Evolutionary conservation across 352 stramenopile genomes (phyloP).

Genomic region (Phytophthora fragariae): DNA sequence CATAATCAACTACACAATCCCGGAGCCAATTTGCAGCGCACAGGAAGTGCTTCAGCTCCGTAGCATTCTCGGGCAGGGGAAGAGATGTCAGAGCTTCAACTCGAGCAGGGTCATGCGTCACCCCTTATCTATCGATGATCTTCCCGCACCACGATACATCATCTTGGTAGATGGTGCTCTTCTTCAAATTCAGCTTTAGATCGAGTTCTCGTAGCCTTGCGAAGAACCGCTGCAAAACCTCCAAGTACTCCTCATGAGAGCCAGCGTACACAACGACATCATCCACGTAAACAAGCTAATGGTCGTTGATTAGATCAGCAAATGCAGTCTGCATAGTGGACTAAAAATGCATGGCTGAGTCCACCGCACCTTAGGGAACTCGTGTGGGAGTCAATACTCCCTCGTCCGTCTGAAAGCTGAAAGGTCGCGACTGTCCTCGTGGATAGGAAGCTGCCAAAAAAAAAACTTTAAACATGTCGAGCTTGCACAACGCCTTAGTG

Average conservation of each 20-base stretch:
- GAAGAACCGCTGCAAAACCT: background rate
- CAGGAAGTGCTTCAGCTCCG: constrained; percentile 1
- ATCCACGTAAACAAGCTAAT: constrained; percentile 1
- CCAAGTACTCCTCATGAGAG: background rate
- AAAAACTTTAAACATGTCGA: constrained; percentile 4
- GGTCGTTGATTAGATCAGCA: background rate
- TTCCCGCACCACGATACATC: background rate
- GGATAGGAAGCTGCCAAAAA: background rate
- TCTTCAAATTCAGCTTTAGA: background rate
- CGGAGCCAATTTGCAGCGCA: background rate
- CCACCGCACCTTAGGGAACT: background rate
- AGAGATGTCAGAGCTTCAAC: background rate
- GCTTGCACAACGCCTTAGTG: constrained; percentile 1
- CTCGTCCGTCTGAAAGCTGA: constrained; percentile 1
- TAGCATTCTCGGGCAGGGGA: background rate
- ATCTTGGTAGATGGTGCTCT: background rate
- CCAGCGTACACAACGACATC: background rate
- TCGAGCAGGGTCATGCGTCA: background rate
- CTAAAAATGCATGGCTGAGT: background rate
- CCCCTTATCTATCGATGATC: background rate
- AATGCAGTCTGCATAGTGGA: constrained; percentile 1
- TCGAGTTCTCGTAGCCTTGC: background rate
- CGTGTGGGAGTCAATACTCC: background rate
- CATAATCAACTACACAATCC: constrained; percentile 4
- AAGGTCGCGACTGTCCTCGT: background rate